Evolutionary conservation across 441 rosid species (phyloP), one percentile per base, ranked within the genome.

Genomic region (Populus trichocarpa): DNA sequence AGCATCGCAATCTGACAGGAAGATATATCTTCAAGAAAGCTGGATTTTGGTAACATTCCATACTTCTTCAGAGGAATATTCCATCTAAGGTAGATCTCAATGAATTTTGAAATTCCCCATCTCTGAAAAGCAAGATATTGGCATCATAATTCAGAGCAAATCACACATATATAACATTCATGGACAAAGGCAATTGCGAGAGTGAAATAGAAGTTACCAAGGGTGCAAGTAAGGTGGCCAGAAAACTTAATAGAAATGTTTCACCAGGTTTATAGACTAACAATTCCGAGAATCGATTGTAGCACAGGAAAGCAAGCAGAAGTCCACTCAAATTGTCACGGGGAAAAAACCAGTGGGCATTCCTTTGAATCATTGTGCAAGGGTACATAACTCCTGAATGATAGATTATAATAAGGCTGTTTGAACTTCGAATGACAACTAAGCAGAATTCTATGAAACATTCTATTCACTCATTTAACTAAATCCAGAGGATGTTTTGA

Each of bases 321-420:
- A 85, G n/a, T n/a, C 86, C 88, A 80, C 81, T 77, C 8, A 85
- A 83, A 22, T 32, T 33, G 61, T 81, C 81, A 76, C 79, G 78
- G 0, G 86, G 83, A 8, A 87, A 26, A 53, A 30, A 74, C 92
- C 92, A 87, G 25, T 81, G 86, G 18, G 78, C 84, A 18, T 77
- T 84, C 36, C 80, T 82, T 80, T 84, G 84, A 28, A 87, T 23
- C 18, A 89, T 81, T 5, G 85, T 83, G 65, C 90, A 87, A 2
- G 90, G 90, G 38, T 65, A 75, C 73, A 74, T 78, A 0, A 3
- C 30, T n/a, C 80, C 80, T 77, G 70, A 4, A 68, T 38, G 42
- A 38, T 9, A 0, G 42, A 8, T 38, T 38, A 38, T 38, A 38
- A 38, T 38, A 38, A 38, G 42, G 42, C 42, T 7, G 42, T 38